Percentiles rank a stretch among this genome's conserved stretches.
phyloP scores from a whole-genome alignment of 2,329 filamentous ascomycete species.

The Talaromyces pinophilus region DNA sequence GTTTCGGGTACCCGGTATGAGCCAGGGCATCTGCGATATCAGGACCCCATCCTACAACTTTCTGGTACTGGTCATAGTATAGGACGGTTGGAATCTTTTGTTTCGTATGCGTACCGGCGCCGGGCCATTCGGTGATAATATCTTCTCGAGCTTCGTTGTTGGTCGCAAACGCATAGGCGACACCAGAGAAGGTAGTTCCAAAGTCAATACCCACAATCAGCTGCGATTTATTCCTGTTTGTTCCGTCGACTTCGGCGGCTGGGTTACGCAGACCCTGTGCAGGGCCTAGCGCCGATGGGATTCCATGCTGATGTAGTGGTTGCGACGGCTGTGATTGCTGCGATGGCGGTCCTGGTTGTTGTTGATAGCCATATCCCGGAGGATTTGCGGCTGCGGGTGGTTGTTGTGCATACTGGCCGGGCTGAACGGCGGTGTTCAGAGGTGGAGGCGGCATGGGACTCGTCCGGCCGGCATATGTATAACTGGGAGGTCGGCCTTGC shows the following conservation, averaged over 20 bases:
- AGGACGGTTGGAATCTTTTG: constrained; percentile 99
- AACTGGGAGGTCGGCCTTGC: constrained; percentile 64
- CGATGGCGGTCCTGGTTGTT: constrained; percentile 34
- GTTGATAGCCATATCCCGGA: constrained; percentile 49
- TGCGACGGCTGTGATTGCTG: constrained; percentile 8
- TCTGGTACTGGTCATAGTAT: constrained; percentile 99
- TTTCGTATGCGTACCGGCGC: constrained; percentile 95
- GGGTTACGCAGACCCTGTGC: constrained; percentile 36
- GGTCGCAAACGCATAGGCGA: constrained; percentile 88
- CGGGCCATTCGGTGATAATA: constrained; percentile 98
- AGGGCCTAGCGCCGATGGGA: constrained; percentile 32
- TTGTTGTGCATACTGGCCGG: constrained; percentile 58
- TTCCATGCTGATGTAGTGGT: constrained; percentile 28
- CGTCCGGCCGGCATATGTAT: constrained; percentile 51
- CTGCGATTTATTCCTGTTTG: constrained; percentile 88
- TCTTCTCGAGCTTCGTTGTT: constrained; percentile 98
- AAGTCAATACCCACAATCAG: constrained; percentile 99
- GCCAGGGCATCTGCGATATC: constrained; percentile 97
- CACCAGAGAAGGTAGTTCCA: constrained; percentile 96
- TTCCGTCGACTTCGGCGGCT: constrained; percentile 75
- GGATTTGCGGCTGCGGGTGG: constrained; percentile 41
- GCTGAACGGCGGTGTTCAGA: constrained; percentile 43
- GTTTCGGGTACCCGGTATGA: constrained; percentile 95
- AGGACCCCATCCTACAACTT: constrained; percentile 98
- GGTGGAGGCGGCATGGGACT: constrained; percentile 29